Base-by-base conservation (phyloP, 768 basidiomycete species). In the Suillus americanus region DNA sequence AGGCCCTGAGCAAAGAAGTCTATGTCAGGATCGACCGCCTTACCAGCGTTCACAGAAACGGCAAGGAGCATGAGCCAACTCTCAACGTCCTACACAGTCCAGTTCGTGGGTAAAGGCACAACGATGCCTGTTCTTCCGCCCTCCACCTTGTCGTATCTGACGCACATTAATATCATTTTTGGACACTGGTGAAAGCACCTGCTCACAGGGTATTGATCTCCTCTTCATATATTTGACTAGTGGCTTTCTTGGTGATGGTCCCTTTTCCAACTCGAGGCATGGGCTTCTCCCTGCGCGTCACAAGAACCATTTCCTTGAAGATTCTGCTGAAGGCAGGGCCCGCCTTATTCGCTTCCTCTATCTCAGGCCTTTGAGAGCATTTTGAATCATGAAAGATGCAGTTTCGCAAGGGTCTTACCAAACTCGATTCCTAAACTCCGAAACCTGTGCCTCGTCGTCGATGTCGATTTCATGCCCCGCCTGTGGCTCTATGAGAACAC, bases 221-320 rank as follows among this genome's bases (percentile, higher is more conserved):
- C 9, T 71, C 60, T 3, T 73, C 72, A 64, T 86, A 88, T 0
- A 70, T 46, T 0, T 62, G 69, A 16, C 84, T 61, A 1, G 79
- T 72, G 13, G 74, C 75, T 62, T 80, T 81, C 35, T 80, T 77
- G 62, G 74, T 71, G 7, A 83, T 73, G 0, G 83, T 82, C 0
- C 84, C 82, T 65, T 86, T 86, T 3, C 73, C 75, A 4, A 82
- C 72, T 45, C 80, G 78, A 6, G 76, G 71, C 51, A 86, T 68
- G 0, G 85, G 85, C 65, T 82, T 83, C 0, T 70, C 73, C 16
- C 72, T 46, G 3, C 71, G 68, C 1, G 83, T 74, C 7, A 85
- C 67, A n/a, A 85, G 43, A 53, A 86, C 82, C 83, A 86, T 81
- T 67, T 86, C 82, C 70, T 83, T 83, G 72, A 81, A 83, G 9